Evolutionary conservation across 768 basidiomycete species (phyloP), one percentile per base, ranked within the genome.

Genomic region (Termitomyces sp.): DNA sequence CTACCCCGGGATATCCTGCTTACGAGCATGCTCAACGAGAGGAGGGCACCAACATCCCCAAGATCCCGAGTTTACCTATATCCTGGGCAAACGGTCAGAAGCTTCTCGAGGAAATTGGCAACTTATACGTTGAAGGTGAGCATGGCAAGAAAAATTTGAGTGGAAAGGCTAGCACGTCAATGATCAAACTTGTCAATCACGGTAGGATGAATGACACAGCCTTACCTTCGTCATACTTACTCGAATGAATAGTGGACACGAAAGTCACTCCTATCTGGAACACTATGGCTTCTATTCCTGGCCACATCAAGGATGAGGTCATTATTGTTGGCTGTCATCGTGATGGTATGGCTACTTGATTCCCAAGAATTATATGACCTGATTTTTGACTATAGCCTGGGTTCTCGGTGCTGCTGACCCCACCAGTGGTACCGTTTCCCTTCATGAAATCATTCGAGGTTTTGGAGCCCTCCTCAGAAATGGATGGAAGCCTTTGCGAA

Each of bases 221-320:
- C 7, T 43, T 27, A 17, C 10, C 28, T 17, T 8, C 43, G 11
- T 40, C 5, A 35, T n/a, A 50, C 5, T 34, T 34, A 45, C 21
- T 49, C 8, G 52, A 51, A 25, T 30, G 23, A 44, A 41, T 32
- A 85, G 89, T 96, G 40, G 80, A 92, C 55, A 84, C 80, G 28
- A 83, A 85, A 65, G 82, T 94, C 12, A 94, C 80, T 5, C 91
- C 93, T 16, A 92, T 96, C 47, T 96, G 92, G 92, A 97, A 96
- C 71, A 78, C 84, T 14, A 89, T 89, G 81, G 87, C 80, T 11
- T 78, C 86, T 28, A 88, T 95, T 56, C 93, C 91, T 7, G 94
- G 92, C 2, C 82, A 86, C 56, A 81, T 94, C 64, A 79, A 79
- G 56, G 86, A 94, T 64, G 95, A 97, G 68, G 83, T 94, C 3